Conservation (phyloP, 257 asterid species). For the Solanum stenotomum region DNA sequence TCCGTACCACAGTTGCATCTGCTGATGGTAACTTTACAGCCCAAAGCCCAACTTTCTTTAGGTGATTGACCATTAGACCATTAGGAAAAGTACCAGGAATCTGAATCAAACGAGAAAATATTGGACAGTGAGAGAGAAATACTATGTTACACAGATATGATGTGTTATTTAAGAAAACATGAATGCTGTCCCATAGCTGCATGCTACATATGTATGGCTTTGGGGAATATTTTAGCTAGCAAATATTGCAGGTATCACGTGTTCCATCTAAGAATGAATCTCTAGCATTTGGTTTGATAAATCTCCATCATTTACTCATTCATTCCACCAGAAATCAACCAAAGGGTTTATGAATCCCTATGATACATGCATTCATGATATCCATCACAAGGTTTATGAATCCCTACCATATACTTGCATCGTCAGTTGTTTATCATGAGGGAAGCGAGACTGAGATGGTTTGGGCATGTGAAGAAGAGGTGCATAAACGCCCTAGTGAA, state of each 20-base stretch:
- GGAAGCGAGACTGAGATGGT: too few relatives aligned
- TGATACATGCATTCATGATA: not conserved
- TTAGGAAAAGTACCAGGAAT: slow-evolving; percentile 67
- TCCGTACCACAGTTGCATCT: slow-evolving; percentile 55
- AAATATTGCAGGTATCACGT: too few relatives aligned
- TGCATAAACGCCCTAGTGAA: too few relatives aligned
- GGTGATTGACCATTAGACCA: slow-evolving; percentile 51
- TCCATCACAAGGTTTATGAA: not conserved
- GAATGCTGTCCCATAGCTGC: not conserved
- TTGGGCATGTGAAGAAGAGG: too few relatives aligned
- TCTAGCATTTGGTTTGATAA: not conserved
- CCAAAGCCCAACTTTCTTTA: slow-evolving; percentile 57
- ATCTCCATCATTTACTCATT: not conserved
- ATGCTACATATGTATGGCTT: not conserved
- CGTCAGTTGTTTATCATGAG: too few relatives aligned
- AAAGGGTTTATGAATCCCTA: not conserved
- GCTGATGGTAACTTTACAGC: slow-evolving; percentile 78
- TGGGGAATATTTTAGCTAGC: too few relatives aligned
- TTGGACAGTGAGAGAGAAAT: not conserved
- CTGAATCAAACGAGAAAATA: slow-evolving; percentile 21
- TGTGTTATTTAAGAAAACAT: not conserved
- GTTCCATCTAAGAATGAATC: not conserved
- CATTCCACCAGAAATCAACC: not conserved
- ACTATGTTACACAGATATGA: not conserved
- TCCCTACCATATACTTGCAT: not conserved